A percentile compares a stretch with the other conserved stretches of the same genome.
Conservation (phyloP, 2,329 filamentous ascomycete genomes). For the Alternaria brassicicola region DNA sequence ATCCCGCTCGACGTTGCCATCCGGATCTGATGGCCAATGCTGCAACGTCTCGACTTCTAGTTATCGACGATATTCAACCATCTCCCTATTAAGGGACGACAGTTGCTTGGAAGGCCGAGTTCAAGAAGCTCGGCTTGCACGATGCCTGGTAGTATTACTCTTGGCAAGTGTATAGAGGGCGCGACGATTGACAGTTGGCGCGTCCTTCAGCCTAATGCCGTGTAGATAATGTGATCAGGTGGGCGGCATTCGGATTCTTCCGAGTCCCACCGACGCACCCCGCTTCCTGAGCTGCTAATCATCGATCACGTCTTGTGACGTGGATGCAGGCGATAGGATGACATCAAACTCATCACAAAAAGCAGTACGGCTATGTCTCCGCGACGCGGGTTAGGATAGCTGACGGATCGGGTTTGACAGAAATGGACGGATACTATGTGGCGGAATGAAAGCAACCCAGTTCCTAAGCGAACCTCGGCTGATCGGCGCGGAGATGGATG, state of each 20-base stretch:
- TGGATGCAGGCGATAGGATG: background rate
- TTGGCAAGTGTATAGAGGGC: constrained; percentile 11
- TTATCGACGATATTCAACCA: background rate
- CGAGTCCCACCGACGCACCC: background rate
- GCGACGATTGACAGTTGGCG: background rate
- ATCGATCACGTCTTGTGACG: background rate
- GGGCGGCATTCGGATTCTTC: background rate
- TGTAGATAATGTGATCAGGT: background rate
- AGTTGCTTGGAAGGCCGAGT: background rate
- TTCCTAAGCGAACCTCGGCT: constrained; percentile 1
- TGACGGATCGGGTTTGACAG: background rate
- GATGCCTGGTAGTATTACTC: constrained; percentile 4
- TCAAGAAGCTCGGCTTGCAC: background rate
- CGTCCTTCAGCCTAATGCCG: constrained; percentile 13
- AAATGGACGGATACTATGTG: background rate
- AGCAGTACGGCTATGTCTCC: background rate
- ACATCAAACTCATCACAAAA: background rate
- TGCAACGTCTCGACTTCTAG: background rate
- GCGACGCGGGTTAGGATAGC: background rate
- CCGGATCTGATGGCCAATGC: background rate
- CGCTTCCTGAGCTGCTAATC: background rate
- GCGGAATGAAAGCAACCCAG: background rate
- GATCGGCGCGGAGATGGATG: background rate
- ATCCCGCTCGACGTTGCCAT: background rate
- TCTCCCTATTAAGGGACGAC: background rate